Evolutionary conservation across 2,329 filamentous ascomycete genomes (phyloP), one percentile per base, ranked within the genome.

Genomic region (Paecilomyces fulvus): DNA sequence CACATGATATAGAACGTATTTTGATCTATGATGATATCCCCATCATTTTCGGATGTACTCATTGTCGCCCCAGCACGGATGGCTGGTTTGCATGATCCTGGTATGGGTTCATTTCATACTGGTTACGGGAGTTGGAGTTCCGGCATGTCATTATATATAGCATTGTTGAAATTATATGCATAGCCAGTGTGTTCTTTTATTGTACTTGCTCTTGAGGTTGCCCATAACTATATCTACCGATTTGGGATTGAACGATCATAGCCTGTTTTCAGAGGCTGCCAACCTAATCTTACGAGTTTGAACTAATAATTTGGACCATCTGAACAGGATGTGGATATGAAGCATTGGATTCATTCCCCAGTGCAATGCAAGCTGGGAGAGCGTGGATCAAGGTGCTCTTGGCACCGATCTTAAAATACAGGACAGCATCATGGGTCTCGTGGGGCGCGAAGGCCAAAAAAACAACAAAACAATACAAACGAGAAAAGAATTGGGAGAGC

Each of bases 41-140:
- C 9, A 65, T 75, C 43, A 55, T 71, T 53, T 66, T 75, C 56
- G 67, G 68, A 4, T 75, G 73, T 58, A 60, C 60, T 17, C 57
- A 71, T 56, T 75, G 73, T 55, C 60, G 61, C 37, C 37, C 37
- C 17, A 58, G 58, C 37, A 59, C 57, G 7, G 58, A 59, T 23
- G 70, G 67, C 23, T 73, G 71, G 70, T 62, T 55, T 55, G 66
- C 69, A 63, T 72, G 56, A 69, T n/a, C 14, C 21, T 23, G 7
- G 14, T 43, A 43, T 4, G 37, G 37, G 37, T 43, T 43, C 14
- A n/a, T 43, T 17, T 43, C 14, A 17, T 7, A 28, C 7, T 28
- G 37, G 37, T 12, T 12, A 43, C 5, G 37, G 37, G 37, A 43
- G 37, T 43, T 43, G 37, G 37, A 12, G 37, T 43, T 43, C n/a